A percentile compares a stretch with the other conserved stretches of the same genome.
These are phyloP conservation scores for Melaleuca quinquenervia DNA, from an alignment of 345 rosid species.

Conservation along the genomic window DNA sequence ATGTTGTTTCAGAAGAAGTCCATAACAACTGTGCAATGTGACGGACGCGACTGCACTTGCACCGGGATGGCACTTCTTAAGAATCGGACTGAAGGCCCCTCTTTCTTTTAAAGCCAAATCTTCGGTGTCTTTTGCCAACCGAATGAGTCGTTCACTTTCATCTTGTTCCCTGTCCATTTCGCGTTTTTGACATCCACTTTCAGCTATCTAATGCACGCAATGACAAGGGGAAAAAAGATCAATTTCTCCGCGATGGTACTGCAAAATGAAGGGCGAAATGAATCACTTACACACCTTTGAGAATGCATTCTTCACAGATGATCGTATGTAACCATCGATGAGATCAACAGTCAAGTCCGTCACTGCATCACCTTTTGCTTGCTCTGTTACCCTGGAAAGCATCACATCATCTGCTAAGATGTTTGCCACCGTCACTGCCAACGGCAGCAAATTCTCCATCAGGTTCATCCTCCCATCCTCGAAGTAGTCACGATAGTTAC, in stretches of 20 bases:
- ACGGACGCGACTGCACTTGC: constrained; percentile 62
- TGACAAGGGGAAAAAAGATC: not conserved
- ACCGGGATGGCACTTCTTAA: constrained; percentile 63
- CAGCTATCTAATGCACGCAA: constrained; percentile 32
- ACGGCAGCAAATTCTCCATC: constrained; percentile 60
- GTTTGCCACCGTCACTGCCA: constrained; percentile 55
- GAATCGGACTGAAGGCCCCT: constrained; percentile 59
- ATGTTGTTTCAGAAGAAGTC: constrained; percentile 61
- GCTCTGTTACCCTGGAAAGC: constrained; percentile 14
- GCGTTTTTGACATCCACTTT: constrained; percentile 28
- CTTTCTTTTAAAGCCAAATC: constrained; percentile 70
- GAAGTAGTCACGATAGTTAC: constrained; percentile 62
- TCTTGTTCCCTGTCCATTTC: constrained; percentile 35
- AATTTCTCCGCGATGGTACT: not conserved
- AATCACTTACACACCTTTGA: constrained; percentile 28
- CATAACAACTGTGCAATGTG: constrained; percentile 67
- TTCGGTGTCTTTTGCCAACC: constrained; percentile 66
- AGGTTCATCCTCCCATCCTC: constrained; percentile 42
- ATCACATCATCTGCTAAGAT: constrained; percentile 60
- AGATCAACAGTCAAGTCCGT: constrained; percentile 45
- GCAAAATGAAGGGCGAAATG: not conserved
- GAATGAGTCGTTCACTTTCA: constrained; percentile 42
- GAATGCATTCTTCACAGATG: constrained; percentile 65
- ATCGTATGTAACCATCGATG: constrained; percentile 59
- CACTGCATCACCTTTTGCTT: constrained; percentile 32